A percentile compares a stretch with the other conserved stretches of the same genome.
Conservation (phyloP, 495 filamentous ascomycete species). For the Glonium stellatum region DNA sequence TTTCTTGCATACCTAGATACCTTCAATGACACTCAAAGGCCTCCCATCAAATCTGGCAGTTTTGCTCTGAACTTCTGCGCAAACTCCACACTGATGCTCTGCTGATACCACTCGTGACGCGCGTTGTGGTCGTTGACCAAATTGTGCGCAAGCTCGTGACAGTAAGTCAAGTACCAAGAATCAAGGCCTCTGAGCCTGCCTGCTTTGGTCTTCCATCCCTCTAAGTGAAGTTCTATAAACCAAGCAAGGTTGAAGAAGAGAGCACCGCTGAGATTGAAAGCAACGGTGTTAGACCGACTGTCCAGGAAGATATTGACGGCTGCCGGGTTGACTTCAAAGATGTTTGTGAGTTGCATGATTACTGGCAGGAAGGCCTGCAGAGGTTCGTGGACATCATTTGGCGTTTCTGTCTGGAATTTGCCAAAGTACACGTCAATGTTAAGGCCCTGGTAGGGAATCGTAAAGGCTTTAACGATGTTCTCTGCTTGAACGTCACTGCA, state of each 20-base stretch:
- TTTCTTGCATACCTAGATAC: too few species aligned
- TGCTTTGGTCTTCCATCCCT: slow-evolving; percentile 25
- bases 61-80: slow-evolving; percentile 6
- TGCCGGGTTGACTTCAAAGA: slow-evolving; percentile 59
- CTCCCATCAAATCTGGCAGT: too few species aligned
- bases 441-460: slow-evolving; percentile 43
- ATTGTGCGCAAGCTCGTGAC: slow-evolving; percentile 94
- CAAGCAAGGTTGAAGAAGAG: slow-evolving; percentile 92
- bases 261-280: slow-evolving; percentile 80
- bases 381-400: slow-evolving; percentile 27
- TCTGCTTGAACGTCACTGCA: slow-evolving; percentile 78
- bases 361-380: slow-evolving; percentile 67
- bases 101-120: slow-evolving; percentile 58
- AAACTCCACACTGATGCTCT: slow-evolving; percentile 25
- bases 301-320: slow-evolving; percentile 82
- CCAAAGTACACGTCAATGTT: slow-evolving; percentile 59
- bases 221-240: slow-evolving; percentile 69
- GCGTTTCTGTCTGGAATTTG: slow-evolving; percentile 4
- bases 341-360: slow-evolving; percentile 58
- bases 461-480: slow-evolving; percentile 68
- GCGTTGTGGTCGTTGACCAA: slow-evolving; percentile 71
- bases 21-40: too few species aligned
- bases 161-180: slow-evolving; percentile 89
- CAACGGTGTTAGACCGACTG: slow-evolving; percentile 68
- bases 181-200: slow-evolving; percentile 50